Evolutionary conservation across 495 filamentous ascomycete species (phyloP).

Genomic region (Sordaria brevicollis): DNA sequence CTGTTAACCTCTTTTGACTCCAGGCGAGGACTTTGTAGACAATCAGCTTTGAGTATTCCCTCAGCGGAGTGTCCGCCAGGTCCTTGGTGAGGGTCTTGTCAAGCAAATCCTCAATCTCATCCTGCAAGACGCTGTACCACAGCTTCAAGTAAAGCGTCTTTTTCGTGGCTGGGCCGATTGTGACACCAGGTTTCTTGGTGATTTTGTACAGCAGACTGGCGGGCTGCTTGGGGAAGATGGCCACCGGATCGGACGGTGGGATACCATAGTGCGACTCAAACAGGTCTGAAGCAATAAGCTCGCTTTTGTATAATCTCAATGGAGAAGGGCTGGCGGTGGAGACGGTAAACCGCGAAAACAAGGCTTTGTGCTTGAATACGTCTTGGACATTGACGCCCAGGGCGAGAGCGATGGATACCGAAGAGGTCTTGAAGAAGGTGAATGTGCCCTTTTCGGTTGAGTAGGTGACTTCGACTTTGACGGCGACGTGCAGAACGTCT

Average conservation of each 20-base stretch:
- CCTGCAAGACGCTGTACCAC: slow-evolving; percentile 67
- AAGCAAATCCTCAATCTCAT: slow-evolving; percentile 48
- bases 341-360: slow-evolving; percentile 86
- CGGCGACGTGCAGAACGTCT: slow-evolving; percentile 56
- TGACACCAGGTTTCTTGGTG: slow-evolving; percentile 26
- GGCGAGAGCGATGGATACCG: slow-evolving; percentile 60
- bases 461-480: slow-evolving; percentile 71
- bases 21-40: slow-evolving; percentile 38
- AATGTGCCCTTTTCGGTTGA: slow-evolving; percentile 64
- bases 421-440: slow-evolving; percentile 51
- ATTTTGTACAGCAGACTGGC: slow-evolving; percentile 79
- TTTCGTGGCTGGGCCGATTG: slow-evolving; percentile 23
- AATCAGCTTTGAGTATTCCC: slow-evolving; percentile 37
- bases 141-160: slow-evolving; percentile 59
- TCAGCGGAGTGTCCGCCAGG: slow-evolving; percentile 30
- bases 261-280: slow-evolving; percentile 57
- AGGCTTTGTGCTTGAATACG: slow-evolving; percentile 70
- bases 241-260: slow-evolving; percentile 40
- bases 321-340: slow-evolving; percentile 66
- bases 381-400: slow-evolving; percentile 96
- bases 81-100: slow-evolving; percentile 24
- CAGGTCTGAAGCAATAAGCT: slow-evolving; percentile 55
- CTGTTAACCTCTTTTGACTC: slow-evolving; percentile 41
- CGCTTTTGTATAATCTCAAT: slow-evolving; percentile 59
- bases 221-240: slow-evolving; percentile 73